Conservation (phyloP, 2,329 filamentous ascomycete species). For the Tolypocladium cylindrosporum region DNA sequence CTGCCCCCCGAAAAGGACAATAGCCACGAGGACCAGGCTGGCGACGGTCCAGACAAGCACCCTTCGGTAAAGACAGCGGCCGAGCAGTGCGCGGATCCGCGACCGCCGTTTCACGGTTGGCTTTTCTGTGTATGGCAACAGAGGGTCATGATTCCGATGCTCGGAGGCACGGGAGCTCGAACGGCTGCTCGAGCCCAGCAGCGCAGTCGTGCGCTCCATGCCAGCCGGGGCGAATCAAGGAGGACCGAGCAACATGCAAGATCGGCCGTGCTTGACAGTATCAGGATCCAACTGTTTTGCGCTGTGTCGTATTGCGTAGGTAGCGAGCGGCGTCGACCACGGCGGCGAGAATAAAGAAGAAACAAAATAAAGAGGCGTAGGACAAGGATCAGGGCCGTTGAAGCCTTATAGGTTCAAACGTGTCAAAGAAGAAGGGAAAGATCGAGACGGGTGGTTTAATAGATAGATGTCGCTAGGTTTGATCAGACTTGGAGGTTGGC, state of each 20-base stretch:
- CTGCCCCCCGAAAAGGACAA: constrained; percentile 27
- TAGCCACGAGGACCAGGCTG: constrained; percentile 27
- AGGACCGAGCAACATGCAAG: neutral
- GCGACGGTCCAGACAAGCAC: constrained; percentile 40
- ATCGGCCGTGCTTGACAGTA: neutral
- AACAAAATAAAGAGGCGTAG: too few relatives aligned
- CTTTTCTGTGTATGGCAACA: constrained; percentile 22
- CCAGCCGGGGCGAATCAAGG: neutral
- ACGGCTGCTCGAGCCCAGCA: constrained; percentile 23
- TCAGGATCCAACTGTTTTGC: neutral
- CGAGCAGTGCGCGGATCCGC: constrained; percentile 34
- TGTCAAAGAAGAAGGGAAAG: neutral
- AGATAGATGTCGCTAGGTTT: neutral
- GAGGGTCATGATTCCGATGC: constrained; percentile 19
- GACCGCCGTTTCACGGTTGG: constrained; percentile 25
- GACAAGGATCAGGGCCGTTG: too few relatives aligned
- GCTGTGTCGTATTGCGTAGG: neutral
- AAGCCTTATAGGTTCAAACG: neutral
- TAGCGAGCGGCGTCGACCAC: too few relatives aligned
- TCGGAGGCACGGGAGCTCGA: constrained; percentile 20
- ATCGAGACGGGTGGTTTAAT: neutral
- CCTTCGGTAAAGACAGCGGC: constrained; percentile 42
- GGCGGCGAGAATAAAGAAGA: too few relatives aligned
- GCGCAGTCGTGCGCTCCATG: constrained; percentile 18
- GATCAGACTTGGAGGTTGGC: neutral